Conservation (phyloP, 2,329 filamentous ascomycete species). For the Aspergillus sp. region DNA sequence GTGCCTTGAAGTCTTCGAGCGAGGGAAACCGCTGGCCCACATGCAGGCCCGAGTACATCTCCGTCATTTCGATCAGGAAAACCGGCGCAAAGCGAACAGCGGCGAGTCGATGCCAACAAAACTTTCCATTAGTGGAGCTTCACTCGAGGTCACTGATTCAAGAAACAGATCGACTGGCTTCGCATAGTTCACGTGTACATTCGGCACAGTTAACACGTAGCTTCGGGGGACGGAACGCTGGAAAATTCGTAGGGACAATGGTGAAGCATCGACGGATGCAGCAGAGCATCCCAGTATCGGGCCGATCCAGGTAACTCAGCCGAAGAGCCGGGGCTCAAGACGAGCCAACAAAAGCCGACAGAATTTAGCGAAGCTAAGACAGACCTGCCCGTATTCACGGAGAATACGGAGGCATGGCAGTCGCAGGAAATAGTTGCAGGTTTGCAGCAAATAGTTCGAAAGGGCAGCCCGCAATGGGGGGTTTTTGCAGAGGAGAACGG, state of each 20-base stretch:
- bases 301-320: not conserved
- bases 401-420: not conserved
- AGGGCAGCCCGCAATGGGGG: constrained; percentile 4
- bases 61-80: constrained; percentile 30
- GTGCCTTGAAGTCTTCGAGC: constrained; percentile 40
- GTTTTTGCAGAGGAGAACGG: not conserved
- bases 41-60: constrained; percentile 41
- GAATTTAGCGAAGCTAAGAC: not conserved
- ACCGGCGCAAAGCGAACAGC: constrained; percentile 15
- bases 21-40: constrained; percentile 40
- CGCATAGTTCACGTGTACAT: constrained; percentile 14
- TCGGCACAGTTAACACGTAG: not conserved
- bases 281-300: constrained; percentile 4
- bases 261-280: constrained; percentile 6
- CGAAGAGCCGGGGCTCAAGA: not conserved
- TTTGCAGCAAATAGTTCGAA: constrained; percentile 6
- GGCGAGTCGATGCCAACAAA: constrained; percentile 16
- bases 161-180: not conserved
- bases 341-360: not conserved
- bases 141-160: constrained; percentile 8
- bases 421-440: constrained; percentile 6
- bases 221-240: not conserved
- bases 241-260: not conserved
- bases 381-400: not conserved
- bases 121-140: constrained; percentile 27